These are phyloP conservation scores for Pseudogymnoascus sp. DNA, from an alignment of 2,329 filamentous ascomycete species.

Conservation along the genomic window DNA sequence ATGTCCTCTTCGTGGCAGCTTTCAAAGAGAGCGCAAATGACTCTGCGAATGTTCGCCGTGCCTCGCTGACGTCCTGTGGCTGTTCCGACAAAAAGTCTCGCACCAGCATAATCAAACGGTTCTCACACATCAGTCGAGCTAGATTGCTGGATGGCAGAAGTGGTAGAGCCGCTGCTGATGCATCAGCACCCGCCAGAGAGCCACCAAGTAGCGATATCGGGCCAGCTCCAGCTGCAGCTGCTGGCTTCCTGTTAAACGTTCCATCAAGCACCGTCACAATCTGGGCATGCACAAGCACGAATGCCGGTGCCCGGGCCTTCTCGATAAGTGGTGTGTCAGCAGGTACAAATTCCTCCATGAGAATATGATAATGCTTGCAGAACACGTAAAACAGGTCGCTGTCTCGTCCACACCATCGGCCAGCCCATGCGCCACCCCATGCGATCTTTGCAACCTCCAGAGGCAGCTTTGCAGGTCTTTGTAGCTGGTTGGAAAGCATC, in stretches of 20 bases:
- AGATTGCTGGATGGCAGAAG: constrained; percentile 52
- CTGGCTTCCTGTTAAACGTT: constrained; percentile 56
- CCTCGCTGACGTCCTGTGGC: constrained; percentile 44
- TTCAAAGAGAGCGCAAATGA: constrained; percentile 57
- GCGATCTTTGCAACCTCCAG: constrained; percentile 55
- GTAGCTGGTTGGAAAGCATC: constrained; percentile 49
- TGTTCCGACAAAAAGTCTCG: constrained; percentile 61
- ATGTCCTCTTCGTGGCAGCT: constrained; percentile 54
- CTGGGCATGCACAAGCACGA: constrained; percentile 63
- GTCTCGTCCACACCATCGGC: constrained; percentile 65
- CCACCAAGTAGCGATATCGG: constrained; percentile 49
- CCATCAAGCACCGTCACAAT: constrained; percentile 59
- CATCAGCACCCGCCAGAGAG: constrained; percentile 49
- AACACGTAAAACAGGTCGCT: constrained; percentile 71
- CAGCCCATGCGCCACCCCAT: constrained; percentile 65
- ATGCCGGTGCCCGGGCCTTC: constrained; percentile 53
- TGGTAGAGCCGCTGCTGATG: constrained; percentile 47
- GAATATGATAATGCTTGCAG: constrained; percentile 61
- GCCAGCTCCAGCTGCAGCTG: constrained; percentile 39
- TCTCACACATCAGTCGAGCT: constrained; percentile 62
- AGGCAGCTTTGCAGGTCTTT: constrained; percentile 45
- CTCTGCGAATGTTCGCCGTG: constrained; percentile 55
- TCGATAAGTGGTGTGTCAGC: constrained; percentile 46
- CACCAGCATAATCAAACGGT: constrained; percentile 62
- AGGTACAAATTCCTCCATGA: constrained; percentile 53